These are phyloP conservation scores for Chenopodium formosanum DNA, from an alignment of 148 eudicot genomes.

Conservation along the genomic window DNA sequence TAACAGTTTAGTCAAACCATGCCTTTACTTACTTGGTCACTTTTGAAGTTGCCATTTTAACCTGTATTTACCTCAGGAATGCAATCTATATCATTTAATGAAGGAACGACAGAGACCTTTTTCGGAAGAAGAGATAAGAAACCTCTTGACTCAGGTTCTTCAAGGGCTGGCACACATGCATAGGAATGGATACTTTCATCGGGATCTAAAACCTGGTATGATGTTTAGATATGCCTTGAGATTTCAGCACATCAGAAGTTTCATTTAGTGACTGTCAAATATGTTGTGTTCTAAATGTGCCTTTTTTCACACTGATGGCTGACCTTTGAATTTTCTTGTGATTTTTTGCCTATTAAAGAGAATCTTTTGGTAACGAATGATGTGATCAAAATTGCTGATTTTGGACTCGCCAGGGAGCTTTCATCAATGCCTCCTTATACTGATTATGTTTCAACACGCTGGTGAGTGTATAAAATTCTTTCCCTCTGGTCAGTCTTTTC, in stretches of 20 bases:
- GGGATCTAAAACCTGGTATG: slow-evolving; percentile 95
- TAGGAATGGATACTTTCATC: slow-evolving; percentile 81
- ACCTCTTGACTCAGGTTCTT: slow-evolving; percentile 63
- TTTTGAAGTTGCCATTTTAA: background rate
- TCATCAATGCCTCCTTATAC: slow-evolving; percentile 87
- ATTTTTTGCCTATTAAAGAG: slow-evolving; percentile 40
- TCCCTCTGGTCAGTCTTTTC: background rate
- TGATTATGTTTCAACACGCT: slow-evolving; percentile 95
- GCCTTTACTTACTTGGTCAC: background rate
- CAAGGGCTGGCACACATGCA: slow-evolving; percentile 91
- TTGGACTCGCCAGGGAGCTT: slow-evolving; percentile 92
- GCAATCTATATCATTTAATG: slow-evolving; percentile 83
- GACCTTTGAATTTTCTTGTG: background rate
- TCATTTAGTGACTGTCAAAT: background rate
- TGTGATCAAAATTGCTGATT: slow-evolving; percentile 85
- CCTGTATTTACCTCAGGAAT: slow-evolving; percentile 47
- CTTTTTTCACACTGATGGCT: background rate
- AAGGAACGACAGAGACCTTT: slow-evolving; percentile 65
- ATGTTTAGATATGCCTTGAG: background rate
- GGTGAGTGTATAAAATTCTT: slow-evolving; percentile 46
- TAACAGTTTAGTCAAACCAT: background rate
- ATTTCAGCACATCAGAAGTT: background rate
- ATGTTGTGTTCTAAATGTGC: background rate
- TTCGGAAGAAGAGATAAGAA: slow-evolving; percentile 77
- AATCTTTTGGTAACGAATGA: slow-evolving; percentile 82